Evolutionary conservation across 1,284 basidiomycete species (phyloP), one percentile per base, ranked within the genome.

Genomic region (Irpex lacteus): DNA sequence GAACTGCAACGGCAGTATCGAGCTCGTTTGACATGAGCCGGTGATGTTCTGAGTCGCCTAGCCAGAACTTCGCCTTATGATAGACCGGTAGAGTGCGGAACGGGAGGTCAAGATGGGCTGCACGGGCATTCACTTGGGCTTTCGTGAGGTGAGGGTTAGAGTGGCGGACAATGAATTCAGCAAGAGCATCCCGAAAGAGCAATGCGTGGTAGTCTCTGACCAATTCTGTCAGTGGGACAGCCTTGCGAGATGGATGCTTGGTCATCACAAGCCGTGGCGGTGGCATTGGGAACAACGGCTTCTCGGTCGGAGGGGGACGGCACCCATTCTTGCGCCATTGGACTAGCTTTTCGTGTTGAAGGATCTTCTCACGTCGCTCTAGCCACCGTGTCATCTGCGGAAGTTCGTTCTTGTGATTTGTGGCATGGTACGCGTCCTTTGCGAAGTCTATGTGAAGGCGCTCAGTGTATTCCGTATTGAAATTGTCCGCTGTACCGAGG

Each of bases 381-480:
- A 79, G 68, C 78, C 78, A 79, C 0, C 59, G 5, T 0, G 73
- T 75, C 78, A 80, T 80, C 55, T 78, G 77, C 0, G 68, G 26
- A 38, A 72, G 70, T 44, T 77, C 72, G 34, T 79, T 73, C 40
- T 74, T 74, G n/a, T 67, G 69, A 62, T 77, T 78, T 0, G 71
- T 73, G 0, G 74, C 70, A 4, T 69, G 65, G 52, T 76, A 77
- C 0, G 72, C 74, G 26, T 76, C 67, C 65, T 75, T 73, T 7
- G 70, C 66, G 21, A 70, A 64, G 58, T 75, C 69, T 32, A 75
- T 77, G 37, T 77, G 74, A 1, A 76, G 71, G 0, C 72, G 67
- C 55, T 76, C 73, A 0, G 73, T 63, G 9, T 66, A 68, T 49
- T 75, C 70, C 0, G 72, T 75, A 61, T 73, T 69, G 60, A 65